Evolutionary conservation across 2,329 filamentous ascomycete species (phyloP).

Genomic region (Trichoderma brevicompactum): DNA sequence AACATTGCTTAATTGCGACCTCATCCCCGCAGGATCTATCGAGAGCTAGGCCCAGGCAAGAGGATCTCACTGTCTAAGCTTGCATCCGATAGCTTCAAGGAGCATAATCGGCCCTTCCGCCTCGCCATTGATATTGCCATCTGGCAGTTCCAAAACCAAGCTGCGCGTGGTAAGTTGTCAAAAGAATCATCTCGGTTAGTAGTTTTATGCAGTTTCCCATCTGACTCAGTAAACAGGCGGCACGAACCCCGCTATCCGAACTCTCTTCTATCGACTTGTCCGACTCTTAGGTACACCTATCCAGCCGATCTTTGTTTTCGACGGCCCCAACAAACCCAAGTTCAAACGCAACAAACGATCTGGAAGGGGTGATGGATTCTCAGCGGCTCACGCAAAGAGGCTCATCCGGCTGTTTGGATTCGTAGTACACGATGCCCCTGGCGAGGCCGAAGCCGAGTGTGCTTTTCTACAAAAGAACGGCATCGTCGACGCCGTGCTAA

Average conservation of each 20-base stretch:
- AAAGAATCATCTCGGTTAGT: background rate
- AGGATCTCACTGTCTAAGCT: conserved; percentile 82
- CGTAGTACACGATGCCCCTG: conserved; percentile 81
- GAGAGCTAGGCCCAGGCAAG: conserved; percentile 81
- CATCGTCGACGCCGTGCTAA: conserved; percentile 89
- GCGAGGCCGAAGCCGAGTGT: conserved; percentile 96
- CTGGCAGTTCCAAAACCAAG: conserved; percentile 94
- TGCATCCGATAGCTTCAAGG: conserved; percentile 75
- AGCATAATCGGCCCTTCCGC: conserved; percentile 72
- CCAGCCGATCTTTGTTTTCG: conserved; percentile 87
- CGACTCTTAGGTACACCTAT: conserved; percentile 77
- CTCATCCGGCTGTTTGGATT: conserved; percentile 86
- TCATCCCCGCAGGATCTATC: conserved; percentile 70
- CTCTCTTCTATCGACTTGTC: conserved; percentile 88
- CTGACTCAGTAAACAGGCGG: conserved; percentile 60
- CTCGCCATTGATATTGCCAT: conserved; percentile 94
- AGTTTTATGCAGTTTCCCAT: background rate
- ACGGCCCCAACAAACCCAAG: conserved; percentile 80
- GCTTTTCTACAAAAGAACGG: conserved; percentile 81
- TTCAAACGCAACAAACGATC: conserved; percentile 87
- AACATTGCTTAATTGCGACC: background rate
- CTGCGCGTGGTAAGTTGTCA: conserved; percentile 65
- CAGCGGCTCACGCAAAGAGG: conserved; percentile 78
- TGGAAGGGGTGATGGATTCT: conserved; percentile 65
- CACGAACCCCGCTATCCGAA: conserved; percentile 85